Base-by-base conservation (phyloP, 2,329 filamentous ascomycete genomes). In the Aureobasidium vineae region DNA sequence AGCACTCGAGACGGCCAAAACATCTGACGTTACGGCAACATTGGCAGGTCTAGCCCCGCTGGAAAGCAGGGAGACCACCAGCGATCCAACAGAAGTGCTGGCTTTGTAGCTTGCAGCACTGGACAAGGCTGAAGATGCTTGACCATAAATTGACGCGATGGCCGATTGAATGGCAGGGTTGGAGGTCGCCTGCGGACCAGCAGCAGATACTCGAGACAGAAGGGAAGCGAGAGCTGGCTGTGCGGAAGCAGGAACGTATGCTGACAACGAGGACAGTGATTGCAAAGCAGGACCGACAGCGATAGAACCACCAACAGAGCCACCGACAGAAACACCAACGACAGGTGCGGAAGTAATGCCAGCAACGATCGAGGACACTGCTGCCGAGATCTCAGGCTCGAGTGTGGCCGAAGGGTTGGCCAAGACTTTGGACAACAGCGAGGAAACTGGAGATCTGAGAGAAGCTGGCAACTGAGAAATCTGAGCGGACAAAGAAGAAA, bases 211-310 rank as follows among this genome's bases (percentile, higher is more conserved):
- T 15, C n/a, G 40, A 13, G 54, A 59, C 3, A 59, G 21, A 19
- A 59, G 23, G 5, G 54, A 59, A n/a, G 38, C 54, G n/a, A 43
- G 40, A 31, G 54, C 54, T 31, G 54, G 54, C 13, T 45, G 54
- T 5, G 16, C 26, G 7, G 54, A 45, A n/a, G 40, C 38, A 43
- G 54, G 54, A 33, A 45, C 54, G 10, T 43, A 43, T 15, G 54
- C 54, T 23, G 54, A 59, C 31, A 59, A 19, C 8, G 54, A 59
- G 10, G 54, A 59, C 3, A 59, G n/a, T 3, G 54, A 59, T 15
- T 28, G n/a, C 23, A 59, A 21, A 31, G 54, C 54, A n/a, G 54
- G 7, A 31, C 26, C 36, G 13, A 45, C 54, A 5, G 54, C 54
- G 6, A 43, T 21, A 6, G 54, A 15, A 59, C 54, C 54, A 3